Conservation (phyloP, 2,329 filamentous ascomycete genomes). For the Colletotrichum musae region DNA sequence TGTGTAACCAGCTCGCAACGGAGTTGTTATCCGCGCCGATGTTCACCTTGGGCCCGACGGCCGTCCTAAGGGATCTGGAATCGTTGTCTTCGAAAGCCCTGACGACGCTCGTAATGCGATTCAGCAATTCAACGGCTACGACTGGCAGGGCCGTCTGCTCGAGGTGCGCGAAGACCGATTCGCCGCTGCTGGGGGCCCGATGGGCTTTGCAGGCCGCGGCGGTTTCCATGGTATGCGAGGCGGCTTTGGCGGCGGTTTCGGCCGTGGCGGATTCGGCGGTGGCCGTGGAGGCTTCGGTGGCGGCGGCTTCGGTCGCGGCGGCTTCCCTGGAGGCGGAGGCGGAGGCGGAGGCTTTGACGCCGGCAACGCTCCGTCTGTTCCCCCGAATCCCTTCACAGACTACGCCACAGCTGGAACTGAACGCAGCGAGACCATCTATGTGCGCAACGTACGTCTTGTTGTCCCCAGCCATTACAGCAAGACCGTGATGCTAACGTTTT, state of each 20-base stretch:
- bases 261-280: constrained; percentile 61
- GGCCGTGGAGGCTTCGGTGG: constrained; percentile 61
- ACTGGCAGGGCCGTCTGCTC: constrained; percentile 94
- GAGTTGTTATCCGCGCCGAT: constrained; percentile 92
- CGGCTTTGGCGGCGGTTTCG: constrained; percentile 69
- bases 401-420: constrained; percentile 90
- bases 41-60: constrained; percentile 94
- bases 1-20: constrained; percentile 66
- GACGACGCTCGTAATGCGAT: constrained; percentile 98
- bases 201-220: constrained; percentile 69
- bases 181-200: constrained; percentile 74
- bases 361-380: constrained; percentile 62
- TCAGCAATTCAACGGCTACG: constrained; percentile 97
- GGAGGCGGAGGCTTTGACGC: constrained; percentile 63
- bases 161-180: constrained; percentile 98
- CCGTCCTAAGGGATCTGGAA: constrained; percentile 95
- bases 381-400: constrained; percentile 94
- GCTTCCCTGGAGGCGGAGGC: constrained; percentile 59
- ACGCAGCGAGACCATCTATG: constrained; percentile 87
- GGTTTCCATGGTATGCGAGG: constrained; percentile 73
- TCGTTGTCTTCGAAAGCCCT: constrained; percentile 94
- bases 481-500: constrained; percentile 42
- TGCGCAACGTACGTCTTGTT: constrained; percentile 86
- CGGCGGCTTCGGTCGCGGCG: constrained; percentile 60
- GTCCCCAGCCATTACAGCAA: neutral